Conservation (phyloP, 495 filamentous ascomycete species). For the Cercophora scortea region DNA sequence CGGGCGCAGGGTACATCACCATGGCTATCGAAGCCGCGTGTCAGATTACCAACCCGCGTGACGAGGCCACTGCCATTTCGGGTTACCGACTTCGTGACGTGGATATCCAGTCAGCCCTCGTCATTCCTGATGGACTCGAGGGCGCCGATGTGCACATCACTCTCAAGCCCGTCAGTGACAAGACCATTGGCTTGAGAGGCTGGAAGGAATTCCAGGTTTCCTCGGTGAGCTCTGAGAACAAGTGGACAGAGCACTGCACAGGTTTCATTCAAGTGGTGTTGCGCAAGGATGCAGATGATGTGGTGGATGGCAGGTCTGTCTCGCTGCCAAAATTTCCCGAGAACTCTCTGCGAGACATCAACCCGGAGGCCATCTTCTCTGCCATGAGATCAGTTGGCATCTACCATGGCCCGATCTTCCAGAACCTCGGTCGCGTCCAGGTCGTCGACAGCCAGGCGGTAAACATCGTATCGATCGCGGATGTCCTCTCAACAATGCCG, state of each 20-base stretch:
- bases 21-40: slow-evolving; percentile 41
- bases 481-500: not conserved
- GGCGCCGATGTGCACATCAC: not conserved
- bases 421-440: slow-evolving; percentile 9
- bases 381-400: slow-evolving; percentile 3
- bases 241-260: not conserved
- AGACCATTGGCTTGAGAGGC: not conserved
- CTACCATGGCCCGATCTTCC: slow-evolving; percentile 15
- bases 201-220: not conserved
- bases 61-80: not conserved
- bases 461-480: not conserved
- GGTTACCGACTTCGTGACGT: slow-evolving; percentile 10
- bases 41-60: slow-evolving; percentile 18
- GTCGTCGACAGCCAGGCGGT: not conserved
- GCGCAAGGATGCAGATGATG: too few relatives aligned
- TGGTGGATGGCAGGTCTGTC: not conserved
- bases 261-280: not conserved
- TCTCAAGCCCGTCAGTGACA: not conserved
- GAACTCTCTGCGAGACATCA: not conserved
- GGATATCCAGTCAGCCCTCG: slow-evolving; percentile 22
- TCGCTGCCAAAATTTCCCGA: not conserved
- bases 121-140: slow-evolving; percentile 21
- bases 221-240: not conserved
- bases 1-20: slow-evolving; percentile 43
- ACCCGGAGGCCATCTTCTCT: slow-evolving; percentile 11